Evolutionary conservation across 2,329 filamentous ascomycete species (phyloP), one percentile per base, ranked within the genome.

Genomic region (Basipetospora sp.): DNA sequence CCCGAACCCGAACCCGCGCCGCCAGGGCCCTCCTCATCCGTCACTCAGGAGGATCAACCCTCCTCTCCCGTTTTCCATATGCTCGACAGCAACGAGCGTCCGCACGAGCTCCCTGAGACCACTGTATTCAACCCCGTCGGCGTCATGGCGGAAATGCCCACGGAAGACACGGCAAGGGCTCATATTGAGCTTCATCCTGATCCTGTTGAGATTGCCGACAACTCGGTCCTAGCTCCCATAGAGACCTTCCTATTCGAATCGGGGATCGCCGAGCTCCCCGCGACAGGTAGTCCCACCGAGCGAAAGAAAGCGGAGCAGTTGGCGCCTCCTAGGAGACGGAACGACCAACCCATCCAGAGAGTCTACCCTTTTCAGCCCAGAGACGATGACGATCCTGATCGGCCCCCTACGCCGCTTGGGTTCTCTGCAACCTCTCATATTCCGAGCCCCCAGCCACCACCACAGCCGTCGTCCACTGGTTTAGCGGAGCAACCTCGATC

Each of bases 111-210:
- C 4, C 48, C 53, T 0, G 55, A 47, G 8, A 41, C 52, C 14
- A 45, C 48, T 4, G 43, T 42, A 3, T 57, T 52, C 11, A 52
- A 63, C 26, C 63, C 65, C 0, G 54, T 67, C 2, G 64, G 65
- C 1, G 29, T 59, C 13, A 50, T 69, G 16, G 59, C 65, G 3
- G 66, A 70, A 48, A 62, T 71, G 53, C 48, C 62, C 4, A 67
- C 62, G 8, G 57, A 61, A 14, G 47, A 56, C 16, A 67, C 64
- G 1, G 56, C 53, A 0, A 44, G 44, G 6, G 60, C 64, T 5
- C 48, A 49, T 1, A 54, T 61, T 5, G 65, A 69, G 43, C 51
- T 48, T 10, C 52, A 66, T 29, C 65, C 64, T 1, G 50, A 59
- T 0, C 60, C 64, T 0, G 55, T 66, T 3, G 65, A 69, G 45